Evolutionary conservation across 1,284 basidiomycete genomes (phyloP), one percentile per base, ranked within the genome.

Genomic region (Cryptococcus sp.): DNA sequence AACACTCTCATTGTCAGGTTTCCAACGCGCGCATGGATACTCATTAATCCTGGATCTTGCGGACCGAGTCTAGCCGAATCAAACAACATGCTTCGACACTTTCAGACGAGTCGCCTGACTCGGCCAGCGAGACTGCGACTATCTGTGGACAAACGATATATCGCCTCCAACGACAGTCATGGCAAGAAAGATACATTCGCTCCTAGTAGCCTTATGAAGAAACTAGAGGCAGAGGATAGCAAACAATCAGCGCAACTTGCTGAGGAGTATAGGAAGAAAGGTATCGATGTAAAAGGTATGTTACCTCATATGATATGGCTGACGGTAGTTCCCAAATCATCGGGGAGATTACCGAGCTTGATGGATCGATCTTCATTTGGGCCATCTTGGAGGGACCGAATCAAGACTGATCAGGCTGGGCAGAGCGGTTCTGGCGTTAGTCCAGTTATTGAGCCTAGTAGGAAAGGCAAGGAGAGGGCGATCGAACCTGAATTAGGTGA

Each of bases 391-490:
- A 28, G 28, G 11, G 28, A 28, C 28, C 11, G 5, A 11, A 28
- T 28, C 28, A 28, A 28, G 28, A 11, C 28, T 4, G 11, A 28
- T 28, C 5, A 28, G 28, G 28, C 28, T 28, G 28, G 28, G 28
- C 28, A 4, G 5, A 28, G 28, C 11, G 28, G 28, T 28, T 4
- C 4, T 28, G 11, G n/a, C n/a, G n/a, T n/a, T n/a, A n/a, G n/a
- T n/a, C n/a, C n/a, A n/a, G n/a, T n/a, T 28, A 28, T 28, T 11
- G 28, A 28, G 4, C 50, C 31, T 3, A 54, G 46, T 37, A 24
- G 53, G 14, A 63, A 66, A 28, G 64, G 64, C 39, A 66, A 66
- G 37, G 64, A 64, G 52, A 52, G 45, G 14, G 62, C 61, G 4
- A 28, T 45, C 9, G 50, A 50, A 13, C 47, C 25, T 34, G 46